Evolutionary conservation across 176 grass and related monocot species (phyloP).

Genomic region (Cocos nucifera): DNA sequence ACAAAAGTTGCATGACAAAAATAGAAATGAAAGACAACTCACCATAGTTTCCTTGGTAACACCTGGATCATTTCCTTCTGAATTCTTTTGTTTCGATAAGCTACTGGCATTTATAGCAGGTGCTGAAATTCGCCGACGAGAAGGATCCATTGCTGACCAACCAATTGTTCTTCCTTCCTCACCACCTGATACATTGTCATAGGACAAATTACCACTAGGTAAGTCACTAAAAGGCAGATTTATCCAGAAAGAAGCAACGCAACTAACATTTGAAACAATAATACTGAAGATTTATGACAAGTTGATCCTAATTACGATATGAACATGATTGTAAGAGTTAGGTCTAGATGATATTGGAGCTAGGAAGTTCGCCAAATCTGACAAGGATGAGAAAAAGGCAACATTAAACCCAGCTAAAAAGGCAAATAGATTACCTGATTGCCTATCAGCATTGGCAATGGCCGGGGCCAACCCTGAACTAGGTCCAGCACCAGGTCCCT

Average conservation of each 20-base stretch:
- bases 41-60: slow-evolving; percentile 8
- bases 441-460: slow-evolving; percentile 2
- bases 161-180: slow-evolving; percentile 12
- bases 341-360: background rate
- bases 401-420: no score
- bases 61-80: slow-evolving; percentile 8
- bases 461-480: slow-evolving; percentile 5
- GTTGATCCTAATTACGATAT: no score
- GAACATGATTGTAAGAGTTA: no score
- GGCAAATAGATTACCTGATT: slow-evolving; percentile 7
- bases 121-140: slow-evolving; percentile 1
- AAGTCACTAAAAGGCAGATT: no score
- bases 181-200: slow-evolving; percentile 3
- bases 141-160: slow-evolving; percentile 10
- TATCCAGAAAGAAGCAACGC: no score
- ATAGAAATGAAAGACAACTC: background rate
- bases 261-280: no score
- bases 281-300: no score
- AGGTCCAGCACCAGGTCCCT: slow-evolving; percentile 15
- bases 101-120: slow-evolving; percentile 10
- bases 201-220: no score
- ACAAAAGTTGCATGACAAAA: background rate
- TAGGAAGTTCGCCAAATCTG: background rate
- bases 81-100: slow-evolving; percentile 4
- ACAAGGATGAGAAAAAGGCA: background rate